Base-by-base conservation (phyloP, 2,329 filamentous ascomycete species). In the Penicillium sp. region DNA sequence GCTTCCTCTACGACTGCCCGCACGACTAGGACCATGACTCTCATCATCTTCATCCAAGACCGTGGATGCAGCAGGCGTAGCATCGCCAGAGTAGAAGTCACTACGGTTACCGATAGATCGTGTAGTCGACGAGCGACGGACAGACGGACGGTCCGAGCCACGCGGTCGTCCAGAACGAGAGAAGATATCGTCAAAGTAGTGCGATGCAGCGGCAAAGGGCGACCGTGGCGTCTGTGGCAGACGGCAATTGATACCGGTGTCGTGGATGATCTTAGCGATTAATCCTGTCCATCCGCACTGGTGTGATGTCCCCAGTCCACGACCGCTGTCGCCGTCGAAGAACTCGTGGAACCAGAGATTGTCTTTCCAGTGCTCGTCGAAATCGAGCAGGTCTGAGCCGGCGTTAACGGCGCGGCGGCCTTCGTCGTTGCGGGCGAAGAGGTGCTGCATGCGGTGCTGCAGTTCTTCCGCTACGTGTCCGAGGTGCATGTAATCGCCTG, bases 271-370 rank as follows among this genome's bases (percentile, higher is more conserved):
- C 76, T 95, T 92, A 27, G 93, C 93, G 72, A 97, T 92, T 65
- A 97, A 76, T 25, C 93, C 93, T 38, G 93, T 97, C 93, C 94
- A 97, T 49, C 93, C 93, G 70, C 91, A 96, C 75, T 97, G 94
- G 75, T 97, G 94, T 47, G 88, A 93, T 38, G 93, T 91, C 56
- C 93, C 93, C 1, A 97, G 83, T 16, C 94, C 93, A 64, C 92
- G 88, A 15, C 93, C 93, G 50, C 82, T 87, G 72, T 97, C 92
- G 39, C 92, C 93, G 70, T 97, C 93, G 71, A 97, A 97, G 81
- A 95, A 97, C 74, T 97, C 93, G 72, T 96, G 89, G 82, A 96
- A 97, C 90, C 91, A 97, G 67, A 97, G 81, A 69, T 92, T 86
- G 68, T 95, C 92, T 74, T 89, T 93, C 93, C 93, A 97, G 75